Evolutionary conservation across 768 basidiomycete species (phyloP).

Genomic region (Trametes cinnabarina): DNA sequence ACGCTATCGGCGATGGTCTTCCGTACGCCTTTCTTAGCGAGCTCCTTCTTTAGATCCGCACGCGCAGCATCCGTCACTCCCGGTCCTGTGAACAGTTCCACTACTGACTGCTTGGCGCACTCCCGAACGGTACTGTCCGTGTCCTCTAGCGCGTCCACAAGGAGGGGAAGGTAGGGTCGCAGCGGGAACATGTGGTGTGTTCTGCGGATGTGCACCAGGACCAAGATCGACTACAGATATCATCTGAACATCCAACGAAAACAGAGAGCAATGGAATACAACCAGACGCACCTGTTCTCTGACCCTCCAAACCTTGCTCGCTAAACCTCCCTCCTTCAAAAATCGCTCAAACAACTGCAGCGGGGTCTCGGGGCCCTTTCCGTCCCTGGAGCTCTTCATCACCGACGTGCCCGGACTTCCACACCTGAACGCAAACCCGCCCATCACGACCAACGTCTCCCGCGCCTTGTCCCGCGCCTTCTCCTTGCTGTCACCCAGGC

Average conservation of each 20-base stretch:
- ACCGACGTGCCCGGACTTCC: constrained; percentile 39
- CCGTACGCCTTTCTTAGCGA: constrained; percentile 80
- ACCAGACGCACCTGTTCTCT: constrained; percentile 73
- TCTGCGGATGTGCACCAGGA: constrained; percentile 72
- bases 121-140: constrained; percentile 88
- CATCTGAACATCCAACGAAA: not conserved
- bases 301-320: constrained; percentile 83
- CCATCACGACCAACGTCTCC: constrained; percentile 72
- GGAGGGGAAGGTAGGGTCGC: constrained; percentile 69
- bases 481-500: constrained; percentile 77
- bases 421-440: constrained; percentile 65
- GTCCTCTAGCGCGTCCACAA: constrained; percentile 89
- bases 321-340: constrained; percentile 68
- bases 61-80: constrained; percentile 83
- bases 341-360: constrained; percentile 67
- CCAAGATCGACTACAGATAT: constrained; percentile 47
- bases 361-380: constrained; percentile 69
- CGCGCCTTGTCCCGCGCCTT: constrained; percentile 70
- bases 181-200: constrained; percentile 73
- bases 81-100: constrained; percentile 83
- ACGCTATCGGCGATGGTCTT: constrained; percentile 86
- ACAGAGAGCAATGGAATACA: not conserved
- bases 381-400: constrained; percentile 45
- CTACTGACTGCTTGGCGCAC: constrained; percentile 73
- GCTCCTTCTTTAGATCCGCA: constrained; percentile 90